A percentile compares a stretch with the other conserved stretches of the same genome.
phyloP scores from a whole-genome alignment of 257 asterid species.

The Voacanga thouarsii region DNA sequence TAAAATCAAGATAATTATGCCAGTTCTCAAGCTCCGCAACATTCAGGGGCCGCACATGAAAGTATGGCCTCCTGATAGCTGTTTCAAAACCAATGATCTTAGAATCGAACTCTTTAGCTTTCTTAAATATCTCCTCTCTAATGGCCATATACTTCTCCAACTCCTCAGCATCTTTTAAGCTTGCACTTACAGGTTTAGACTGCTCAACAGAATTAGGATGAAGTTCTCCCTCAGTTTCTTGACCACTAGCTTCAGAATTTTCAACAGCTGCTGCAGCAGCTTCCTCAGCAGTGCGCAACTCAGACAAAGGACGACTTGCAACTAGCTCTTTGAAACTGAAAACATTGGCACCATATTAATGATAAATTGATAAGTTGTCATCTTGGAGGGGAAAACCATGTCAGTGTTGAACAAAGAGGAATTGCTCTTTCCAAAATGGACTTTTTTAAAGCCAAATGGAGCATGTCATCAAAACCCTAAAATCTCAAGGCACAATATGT shows the following conservation, averaged over 20 bases:
- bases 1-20: slow-evolving; percentile 89
- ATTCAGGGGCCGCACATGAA: slow-evolving; percentile 92
- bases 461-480: neutral
- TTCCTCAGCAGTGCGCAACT: slow-evolving; percentile 80
- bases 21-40: slow-evolving; percentile 93
- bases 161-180: slow-evolving; percentile 95
- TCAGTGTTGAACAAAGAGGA: neutral
- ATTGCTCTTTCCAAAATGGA: neutral
- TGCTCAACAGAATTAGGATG: slow-evolving; percentile 52
- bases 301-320: slow-evolving; percentile 85
- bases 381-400: neutral
- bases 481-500: neutral
- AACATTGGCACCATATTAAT: slow-evolving; percentile 7
- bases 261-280: slow-evolving; percentile 49
- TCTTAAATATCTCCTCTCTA: slow-evolving; percentile 86
- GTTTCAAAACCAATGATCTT: slow-evolving; percentile 93
- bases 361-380: neutral
- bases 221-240: slow-evolving; percentile 67
- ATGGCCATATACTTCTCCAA: slow-evolving; percentile 89
- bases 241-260: slow-evolving; percentile 45
- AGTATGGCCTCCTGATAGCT: slow-evolving; percentile 94
- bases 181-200: slow-evolving; percentile 57
- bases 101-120: slow-evolving; percentile 88
- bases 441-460: neutral
- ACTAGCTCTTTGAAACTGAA: slow-evolving; percentile 92